Conservation (phyloP, 345 rosid species). For the Pugionium cornutum region DNA sequence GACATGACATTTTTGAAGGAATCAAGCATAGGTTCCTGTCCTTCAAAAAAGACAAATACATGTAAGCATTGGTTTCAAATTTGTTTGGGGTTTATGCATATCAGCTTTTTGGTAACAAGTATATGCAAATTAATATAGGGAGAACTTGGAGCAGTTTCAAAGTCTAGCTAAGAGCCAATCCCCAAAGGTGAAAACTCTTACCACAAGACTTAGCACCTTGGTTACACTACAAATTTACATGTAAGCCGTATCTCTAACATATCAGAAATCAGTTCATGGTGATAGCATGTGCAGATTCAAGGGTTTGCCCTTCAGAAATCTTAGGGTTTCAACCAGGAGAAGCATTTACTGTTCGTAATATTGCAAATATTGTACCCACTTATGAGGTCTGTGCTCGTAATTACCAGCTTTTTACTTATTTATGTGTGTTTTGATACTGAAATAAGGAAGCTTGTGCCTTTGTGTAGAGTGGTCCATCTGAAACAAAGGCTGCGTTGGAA, state of each 20-base stretch:
- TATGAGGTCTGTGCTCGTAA: slow-evolving; percentile 52
- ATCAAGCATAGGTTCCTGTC: slow-evolving; percentile 62
- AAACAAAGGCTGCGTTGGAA: slow-evolving; percentile 85
- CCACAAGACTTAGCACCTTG: not conserved
- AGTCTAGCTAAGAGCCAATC: slow-evolving; percentile 67
- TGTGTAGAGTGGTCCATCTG: slow-evolving; percentile 75
- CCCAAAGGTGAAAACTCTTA: slow-evolving; percentile 55
- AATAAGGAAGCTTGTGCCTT: slow-evolving; percentile 16
- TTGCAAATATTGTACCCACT: slow-evolving; percentile 79
- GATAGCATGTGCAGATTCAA: slow-evolving; percentile 87
- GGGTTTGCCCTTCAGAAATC: slow-evolving; percentile 83
- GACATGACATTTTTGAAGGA: slow-evolving; percentile 52
- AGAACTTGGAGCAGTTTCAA: slow-evolving; percentile 59
- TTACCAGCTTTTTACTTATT: not conserved
- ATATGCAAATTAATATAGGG: slow-evolving; percentile 44
- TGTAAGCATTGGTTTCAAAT: slow-evolving; percentile 47
- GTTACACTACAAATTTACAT: slow-evolving; percentile 5
- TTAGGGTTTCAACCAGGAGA: slow-evolving; percentile 93
- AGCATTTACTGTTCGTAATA: slow-evolving; percentile 78
- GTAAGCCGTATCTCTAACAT: slow-evolving; percentile 32
- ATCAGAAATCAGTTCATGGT: slow-evolving; percentile 71
- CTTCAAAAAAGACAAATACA: slow-evolving; percentile 65
- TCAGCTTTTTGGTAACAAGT: slow-evolving; percentile 10
- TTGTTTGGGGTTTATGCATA: not conserved
- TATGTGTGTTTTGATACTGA: slow-evolving; percentile 10